Evolutionary conservation across 768 basidiomycete genomes (phyloP), one percentile per base, ranked within the genome.

Genomic region (Leccinum variicolor): DNA sequence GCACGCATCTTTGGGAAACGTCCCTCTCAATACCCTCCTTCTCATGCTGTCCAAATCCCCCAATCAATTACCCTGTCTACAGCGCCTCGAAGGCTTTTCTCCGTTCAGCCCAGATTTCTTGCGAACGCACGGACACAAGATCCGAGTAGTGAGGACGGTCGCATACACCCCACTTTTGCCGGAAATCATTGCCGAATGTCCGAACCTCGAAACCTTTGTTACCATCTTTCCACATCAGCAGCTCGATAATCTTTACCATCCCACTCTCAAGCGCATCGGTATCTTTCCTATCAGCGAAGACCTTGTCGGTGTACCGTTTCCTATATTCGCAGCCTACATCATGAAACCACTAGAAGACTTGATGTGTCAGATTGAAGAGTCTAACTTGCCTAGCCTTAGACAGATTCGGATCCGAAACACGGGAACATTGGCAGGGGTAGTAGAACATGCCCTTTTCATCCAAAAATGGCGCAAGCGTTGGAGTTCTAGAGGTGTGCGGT

Each of bases 51-150:
- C 73, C 50, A 59, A 66, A 14, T 66, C 69, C 3, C 60, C 73
- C 0, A 59, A 67, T 29, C 75, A 77, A 41, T 66, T 81, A 3
- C 79, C 80, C 1, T 62, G 61, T 14, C 66, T 81, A 15, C 67
- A 70, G 11, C 72, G 78, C n/a, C 69, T 81, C 33, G 80, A 81
- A 55, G 71, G 75, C 8, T 72, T 73, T 47, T 78, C 78, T 6
- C 69, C 77, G 2, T 77, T 79, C 31, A 78, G 70, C 31, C 67
- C 70, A 5, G 66, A 72, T 45, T 81, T 81, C 58, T 67, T 81
- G 61, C 53, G 58, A 19, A 69, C 71, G 0, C 77, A 81, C 41
- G 80, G 80, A 4, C 59, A 61, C 49, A 80, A 80, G 65, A 71
- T 81, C 39, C 71, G 70, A 21, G 64, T 64, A 28, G 72, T 81